A percentile compares a stretch with the other conserved stretches of the same genome.
phyloP scores from a whole-genome alignment of 805 yeast species.

The Pichia nanzhaoensis region DNA sequence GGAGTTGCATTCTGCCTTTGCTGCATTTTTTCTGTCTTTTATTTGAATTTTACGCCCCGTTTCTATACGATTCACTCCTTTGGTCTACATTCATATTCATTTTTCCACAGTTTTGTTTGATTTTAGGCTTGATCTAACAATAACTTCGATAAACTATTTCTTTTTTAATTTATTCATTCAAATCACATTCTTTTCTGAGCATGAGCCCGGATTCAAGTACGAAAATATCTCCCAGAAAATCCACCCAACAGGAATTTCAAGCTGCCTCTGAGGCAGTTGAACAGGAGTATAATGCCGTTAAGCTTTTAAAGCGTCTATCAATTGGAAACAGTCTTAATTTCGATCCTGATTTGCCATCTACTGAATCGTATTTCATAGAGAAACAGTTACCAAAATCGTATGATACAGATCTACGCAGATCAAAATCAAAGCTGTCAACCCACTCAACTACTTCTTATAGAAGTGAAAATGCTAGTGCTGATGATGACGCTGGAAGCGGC shows the following conservation, averaged over 20 bases:
- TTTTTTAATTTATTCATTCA: too few relatives aligned
- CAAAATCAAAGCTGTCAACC: constrained; percentile 10
- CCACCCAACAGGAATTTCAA: constrained; percentile 33
- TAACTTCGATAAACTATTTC: too few relatives aligned
- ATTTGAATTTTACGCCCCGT: too few relatives aligned
- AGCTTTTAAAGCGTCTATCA: constrained; percentile 65
- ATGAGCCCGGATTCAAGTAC: too few relatives aligned
- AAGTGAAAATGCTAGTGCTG: not conserved
- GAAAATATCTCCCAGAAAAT: constrained; percentile 17
- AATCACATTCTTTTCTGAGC: too few relatives aligned
- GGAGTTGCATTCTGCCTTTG: too few relatives aligned
- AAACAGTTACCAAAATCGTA: not conserved
- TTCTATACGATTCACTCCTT: too few relatives aligned
- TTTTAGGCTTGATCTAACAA: too few relatives aligned
- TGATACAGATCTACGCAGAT: constrained; percentile 4
- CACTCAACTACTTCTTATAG: constrained; percentile 1
- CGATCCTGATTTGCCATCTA: constrained; percentile 63
- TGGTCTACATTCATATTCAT: too few relatives aligned
- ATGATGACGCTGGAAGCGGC: not conserved
- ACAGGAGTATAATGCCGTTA: constrained; percentile 65
- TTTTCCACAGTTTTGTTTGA: too few relatives aligned
- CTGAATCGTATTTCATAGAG: constrained; percentile 2
- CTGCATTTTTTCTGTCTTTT: too few relatives aligned
- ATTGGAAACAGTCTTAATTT: constrained; percentile 54
- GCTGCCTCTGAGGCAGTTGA: constrained; percentile 74